Evolutionary conservation across 257 asterid species (phyloP), one percentile per base, ranked within the genome.

Genomic region (Plectranthus barbatus): DNA sequence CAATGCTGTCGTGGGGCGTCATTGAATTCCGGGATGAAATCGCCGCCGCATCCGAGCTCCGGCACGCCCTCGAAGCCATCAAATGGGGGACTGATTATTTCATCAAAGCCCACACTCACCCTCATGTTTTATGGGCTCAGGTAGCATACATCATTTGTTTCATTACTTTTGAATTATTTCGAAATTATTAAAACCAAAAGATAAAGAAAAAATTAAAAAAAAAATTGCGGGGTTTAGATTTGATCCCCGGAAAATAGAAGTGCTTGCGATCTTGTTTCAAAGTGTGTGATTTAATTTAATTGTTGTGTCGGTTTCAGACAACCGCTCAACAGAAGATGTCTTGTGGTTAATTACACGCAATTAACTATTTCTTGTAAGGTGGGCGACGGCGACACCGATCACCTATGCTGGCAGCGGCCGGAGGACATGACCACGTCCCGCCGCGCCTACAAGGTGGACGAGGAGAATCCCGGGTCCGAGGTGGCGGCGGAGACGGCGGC

Each of bases 51-150:
- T 91, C 80, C 9, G 94, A 86, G 64, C 80, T 81, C 37, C 44
- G 59, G 1, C 95, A 88, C 56, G 91, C 98, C 15, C 79, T 88
- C 31, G 88, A 86, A 51, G 96, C 96, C 0, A 84, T 91, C 64
- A 91, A 91, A 64, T 91, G 98, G 96, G 96, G 94, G 0, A 84
- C 95, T n/a, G 94, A 91, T 75, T 91, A 86, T 54, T 88, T 91
- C 94, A 86, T 86, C 34, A 91, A 88, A 77, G 95, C 96, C 0
- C 98, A 88, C 66, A 73, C 94, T 58, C 90, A 76, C 51, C 95
- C 95, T 13, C 53, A 82, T 63, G 86, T 85, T n/a, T 72, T 88
- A 2, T 91, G 98, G 98, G 85, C 90, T 24, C 96, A 91, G 96
- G 98, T 86, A 18, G n/a, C 2, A 9, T 9, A 37, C 10, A 37